Base-by-base conservation (phyloP, 768 basidiomycete genomes). In the Asterophora lycoperdoides region DNA sequence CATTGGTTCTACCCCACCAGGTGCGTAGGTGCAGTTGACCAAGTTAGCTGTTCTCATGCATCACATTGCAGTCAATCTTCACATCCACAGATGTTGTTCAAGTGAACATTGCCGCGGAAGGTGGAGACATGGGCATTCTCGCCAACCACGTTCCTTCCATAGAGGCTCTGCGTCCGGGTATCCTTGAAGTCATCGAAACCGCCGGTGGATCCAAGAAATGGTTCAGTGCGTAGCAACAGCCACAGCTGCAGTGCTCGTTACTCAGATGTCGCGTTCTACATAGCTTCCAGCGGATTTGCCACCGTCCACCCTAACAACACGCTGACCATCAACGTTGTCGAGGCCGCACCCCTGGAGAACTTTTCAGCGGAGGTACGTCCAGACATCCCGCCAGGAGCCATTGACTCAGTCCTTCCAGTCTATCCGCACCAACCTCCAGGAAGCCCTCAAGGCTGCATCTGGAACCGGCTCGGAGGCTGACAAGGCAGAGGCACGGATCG, bases 111-210 rank as follows among this genome's bases (percentile, higher is more conserved):
- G 74, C 93, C 30, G 96, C 93, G 34, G 90, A 85, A 47, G 85
- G 91, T 3, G 96, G 96, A 62, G 94, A 97, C 71, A 97, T 98
- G 93, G 96, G 96, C 77, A 90, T 99, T 60, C 84, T 99, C 52
- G 92, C 95, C 60, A 96, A 95, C 79, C 96, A 99, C 72, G 93
- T 97, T 47, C 87, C 96, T 26, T 89, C 93, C n/a, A 88, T 98
- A 50, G 96, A 99, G 69, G 79, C 95, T 41, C 78, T 99, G 46
- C 89, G 90, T 64, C 88, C 96, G 35, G 96, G 96, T 65, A 77
- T 98, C 49, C 76, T 99, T 45, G 96, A 99, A 70, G 86, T 99
- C 58, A 81, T 98, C 56, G 95, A 97, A 72, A 72, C 83, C 9
- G 77, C 74, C 44, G 80, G 78, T 63, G 67, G 76, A 32, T 79